A percentile compares a stretch with the other conserved stretches of the same genome.
Evolutionary conservation across 352 stramenopile species (phyloP).

Genomic region (Phytophthora pseudosyringae): DNA sequence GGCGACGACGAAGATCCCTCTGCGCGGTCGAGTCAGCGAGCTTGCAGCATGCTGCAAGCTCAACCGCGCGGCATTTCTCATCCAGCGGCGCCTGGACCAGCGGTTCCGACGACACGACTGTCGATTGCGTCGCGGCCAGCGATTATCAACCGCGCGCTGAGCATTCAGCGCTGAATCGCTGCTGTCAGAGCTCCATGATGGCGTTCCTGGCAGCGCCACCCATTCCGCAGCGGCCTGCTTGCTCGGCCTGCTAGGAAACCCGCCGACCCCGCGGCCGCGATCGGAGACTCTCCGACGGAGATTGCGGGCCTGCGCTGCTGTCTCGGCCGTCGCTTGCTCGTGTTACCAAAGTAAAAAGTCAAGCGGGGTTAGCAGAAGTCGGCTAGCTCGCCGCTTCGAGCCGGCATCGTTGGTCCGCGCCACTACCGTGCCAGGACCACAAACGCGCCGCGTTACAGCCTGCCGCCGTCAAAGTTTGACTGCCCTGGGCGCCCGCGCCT

Average conservation of each 20-base stretch:
- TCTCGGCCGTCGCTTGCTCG: conserved; percentile 27
- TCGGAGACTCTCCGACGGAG: conserved; percentile 18
- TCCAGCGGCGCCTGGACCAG: not conserved
- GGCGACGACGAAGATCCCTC: conserved; percentile 6
- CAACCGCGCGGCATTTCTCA: not conserved
- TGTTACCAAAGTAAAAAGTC: conserved; percentile 19
- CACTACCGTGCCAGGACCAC: conserved; percentile 1
- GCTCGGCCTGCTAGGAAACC: not conserved
- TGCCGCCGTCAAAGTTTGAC: conserved; percentile 8
- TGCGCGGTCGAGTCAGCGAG: conserved; percentile 3
- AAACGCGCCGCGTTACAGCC: conserved; percentile 15
- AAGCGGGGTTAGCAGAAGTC: not conserved
- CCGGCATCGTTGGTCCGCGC: conserved; percentile 13
- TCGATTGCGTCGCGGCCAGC: conserved; percentile 19
- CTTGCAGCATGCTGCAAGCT: not conserved
- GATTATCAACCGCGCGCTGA: conserved; percentile 17
- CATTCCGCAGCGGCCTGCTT: not conserved
- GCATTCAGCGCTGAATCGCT: conserved; percentile 17
- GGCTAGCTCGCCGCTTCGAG: not conserved
- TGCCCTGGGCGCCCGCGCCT: not conserved
- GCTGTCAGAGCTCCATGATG: not conserved
- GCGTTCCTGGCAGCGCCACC: not conserved
- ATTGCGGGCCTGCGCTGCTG: conserved; percentile 8
- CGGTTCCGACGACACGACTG: conserved; percentile 1
- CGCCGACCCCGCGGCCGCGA: conserved; percentile 1